A percentile compares a stretch with the other conserved stretches of the same genome.
Evolutionary conservation across 768 basidiomycete genomes (phyloP).

Genomic region (Infundibulicybe gibba): DNA sequence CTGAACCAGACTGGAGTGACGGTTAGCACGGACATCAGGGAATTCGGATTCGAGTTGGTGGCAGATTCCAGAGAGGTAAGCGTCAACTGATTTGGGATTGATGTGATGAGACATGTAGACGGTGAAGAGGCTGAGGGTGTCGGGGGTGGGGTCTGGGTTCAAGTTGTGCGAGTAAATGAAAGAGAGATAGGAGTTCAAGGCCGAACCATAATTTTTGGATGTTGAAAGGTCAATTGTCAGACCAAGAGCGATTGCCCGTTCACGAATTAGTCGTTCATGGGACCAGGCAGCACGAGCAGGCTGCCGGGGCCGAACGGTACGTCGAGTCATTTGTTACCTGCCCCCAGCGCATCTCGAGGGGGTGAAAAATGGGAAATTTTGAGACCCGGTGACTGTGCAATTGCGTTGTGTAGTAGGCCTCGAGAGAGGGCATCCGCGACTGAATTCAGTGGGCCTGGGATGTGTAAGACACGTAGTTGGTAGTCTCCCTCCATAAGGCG

Average conservation of each 20-base stretch:
- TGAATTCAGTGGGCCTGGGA: conserved; percentile 18
- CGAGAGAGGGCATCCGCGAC: conserved; percentile 20
- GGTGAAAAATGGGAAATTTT: conserved; percentile 4
- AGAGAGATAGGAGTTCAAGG: no score
- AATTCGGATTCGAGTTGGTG: no score
- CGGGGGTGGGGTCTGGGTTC: no score
- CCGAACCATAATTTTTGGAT: no score
- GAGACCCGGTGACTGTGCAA: no score
- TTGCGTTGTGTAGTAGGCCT: no score
- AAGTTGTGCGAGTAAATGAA: no score
- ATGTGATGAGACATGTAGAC: no score
- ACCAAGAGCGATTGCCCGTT: conserved; percentile 28
- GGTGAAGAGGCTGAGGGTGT: no score
- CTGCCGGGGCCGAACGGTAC: conserved; percentile 14
- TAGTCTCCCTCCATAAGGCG: not conserved
- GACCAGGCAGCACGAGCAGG: conserved; percentile 25
- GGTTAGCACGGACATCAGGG: conserved; percentile 27
- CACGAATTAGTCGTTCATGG: conserved; percentile 17
- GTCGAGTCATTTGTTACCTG: conserved; percentile 5
- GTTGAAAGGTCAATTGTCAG: conserved; percentile 20
- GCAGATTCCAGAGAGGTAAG: no score
- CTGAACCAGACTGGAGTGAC: conserved; percentile 15
- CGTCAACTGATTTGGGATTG: no score
- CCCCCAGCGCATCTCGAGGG: conserved; percentile 18
- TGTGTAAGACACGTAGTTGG: conserved; percentile 19